Evolutionary conservation across 169 alveolate species (phyloP).

Genomic region (Ichthyophthirius multifiliis): DNA sequence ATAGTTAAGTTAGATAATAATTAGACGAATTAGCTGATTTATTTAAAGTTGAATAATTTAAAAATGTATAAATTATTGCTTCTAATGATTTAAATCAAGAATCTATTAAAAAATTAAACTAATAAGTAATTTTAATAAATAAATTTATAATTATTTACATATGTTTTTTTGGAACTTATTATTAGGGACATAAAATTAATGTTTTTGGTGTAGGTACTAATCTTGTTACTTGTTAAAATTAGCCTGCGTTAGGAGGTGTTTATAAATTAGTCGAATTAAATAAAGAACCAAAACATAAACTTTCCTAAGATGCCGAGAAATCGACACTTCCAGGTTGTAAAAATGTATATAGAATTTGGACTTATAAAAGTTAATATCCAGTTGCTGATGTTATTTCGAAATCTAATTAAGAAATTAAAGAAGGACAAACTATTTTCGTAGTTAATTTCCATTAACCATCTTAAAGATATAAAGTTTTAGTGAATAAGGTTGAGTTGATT

Average conservation of each 20-base stretch:
- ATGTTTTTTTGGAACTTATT: constrained; percentile 35
- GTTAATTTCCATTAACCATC: constrained; percentile 1
- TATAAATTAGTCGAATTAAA: constrained; percentile 88
- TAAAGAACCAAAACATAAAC: constrained; percentile 83
- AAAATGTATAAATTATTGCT: constrained; percentile 68
- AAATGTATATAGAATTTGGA: constrained; percentile 59
- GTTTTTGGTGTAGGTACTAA: constrained; percentile 92
- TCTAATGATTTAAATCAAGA: constrained; percentile 88
- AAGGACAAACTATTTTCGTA: constrained; percentile 13
- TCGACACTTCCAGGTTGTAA: constrained; percentile 85
- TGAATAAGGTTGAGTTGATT: constrained; percentile 16
- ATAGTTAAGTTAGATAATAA: constrained; percentile 51
- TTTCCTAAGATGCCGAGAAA: constrained; percentile 87
- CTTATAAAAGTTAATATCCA: not conserved
- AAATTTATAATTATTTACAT: not conserved
- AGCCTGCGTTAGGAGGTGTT: constrained; percentile 93
- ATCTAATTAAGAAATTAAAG: constrained; percentile 28
- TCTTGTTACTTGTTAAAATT: constrained; percentile 91
- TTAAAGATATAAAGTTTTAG: constrained; percentile 1
- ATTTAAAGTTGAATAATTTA: constrained; percentile 31
- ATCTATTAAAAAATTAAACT: constrained; percentile 13
- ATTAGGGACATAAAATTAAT: constrained; percentile 84
- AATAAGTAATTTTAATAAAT: not conserved
- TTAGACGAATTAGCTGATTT: constrained; percentile 50
- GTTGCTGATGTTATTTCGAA: constrained; percentile 42